Percentiles rank a stretch among this genome's conserved stretches.
Evolutionary conservation across 306 rosid species (phyloP).

Genomic region (Spatholobus suberectus): DNA sequence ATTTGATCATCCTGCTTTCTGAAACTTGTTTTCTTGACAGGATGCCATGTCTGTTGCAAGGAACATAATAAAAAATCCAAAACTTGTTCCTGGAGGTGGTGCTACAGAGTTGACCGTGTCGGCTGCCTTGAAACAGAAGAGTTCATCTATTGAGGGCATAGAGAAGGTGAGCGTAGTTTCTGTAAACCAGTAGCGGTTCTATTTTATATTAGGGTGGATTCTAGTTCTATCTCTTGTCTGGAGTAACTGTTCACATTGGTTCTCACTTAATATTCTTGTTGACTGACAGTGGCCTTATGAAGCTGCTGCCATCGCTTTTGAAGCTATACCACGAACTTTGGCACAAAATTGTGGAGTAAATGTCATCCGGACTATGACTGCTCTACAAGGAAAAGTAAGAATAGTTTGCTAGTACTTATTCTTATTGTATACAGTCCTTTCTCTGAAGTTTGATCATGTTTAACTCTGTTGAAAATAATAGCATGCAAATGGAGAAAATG

Average conservation of each 20-base stretch:
- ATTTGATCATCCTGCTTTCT: slow-evolving; percentile 34
- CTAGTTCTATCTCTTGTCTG: slow-evolving; percentile 8
- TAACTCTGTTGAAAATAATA: slow-evolving; percentile 42
- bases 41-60: slow-evolving; percentile 97
- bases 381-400: slow-evolving; percentile 92
- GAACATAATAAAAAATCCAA: slow-evolving; percentile 86
- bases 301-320: slow-evolving; percentile 98
- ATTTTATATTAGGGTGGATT: not conserved
- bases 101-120: slow-evolving; percentile 97
- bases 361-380: slow-evolving; percentile 95
- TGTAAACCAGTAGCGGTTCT: slow-evolving; percentile 10
- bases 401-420: not conserved
- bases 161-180: slow-evolving; percentile 72
- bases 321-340: slow-evolving; percentile 95
- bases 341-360: slow-evolving; percentile 99
- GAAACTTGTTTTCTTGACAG: slow-evolving; percentile 53
- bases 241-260: slow-evolving; percentile 18
- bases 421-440: not conserved
- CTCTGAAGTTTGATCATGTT: not conserved
- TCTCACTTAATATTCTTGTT: slow-evolving; percentile 41
- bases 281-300: slow-evolving; percentile 94
- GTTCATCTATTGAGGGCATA: slow-evolving; percentile 94
- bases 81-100: slow-evolving; percentile 97
- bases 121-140: slow-evolving; percentile 91
- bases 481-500: slow-evolving; percentile 96